Base-by-base conservation (phyloP, 1,284 basidiomycete species). In the Thelephora terrestris region DNA sequence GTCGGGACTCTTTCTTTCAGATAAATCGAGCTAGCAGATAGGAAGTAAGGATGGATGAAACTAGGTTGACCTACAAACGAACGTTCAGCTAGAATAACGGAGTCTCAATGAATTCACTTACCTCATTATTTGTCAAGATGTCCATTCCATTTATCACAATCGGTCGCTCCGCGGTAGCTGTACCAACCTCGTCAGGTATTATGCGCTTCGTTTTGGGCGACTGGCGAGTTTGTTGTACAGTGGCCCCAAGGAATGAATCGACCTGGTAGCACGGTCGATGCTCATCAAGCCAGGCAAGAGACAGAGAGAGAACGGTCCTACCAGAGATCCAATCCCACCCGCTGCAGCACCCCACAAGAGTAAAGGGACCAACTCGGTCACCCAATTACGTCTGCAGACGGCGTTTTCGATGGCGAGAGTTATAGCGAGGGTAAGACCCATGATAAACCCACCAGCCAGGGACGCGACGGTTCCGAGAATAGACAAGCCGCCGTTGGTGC, bases 401-500 rank as follows among this genome's bases (percentile, higher is more conserved):
- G 68, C 56, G 57, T 79, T 87, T 63, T 91, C 85, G 34, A 80
- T 53, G 2, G 78, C 52, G 32, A 95, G 64, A n/a, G 75, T 73
- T 5, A 68, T 47, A 7, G 75, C 75, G 58, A 85, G 74, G 3
- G 77, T 70, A 14, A 74, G 37, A 1, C 87, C 91, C 58, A 94
- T 84, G 2, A 84, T 57, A 1, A 73, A 59, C 1, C 94, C 94
- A 1, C 94, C 94, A 1, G 72, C 60, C 2, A 83, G 65, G 1
- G 88, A 91, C 7, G 84, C 82, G 2, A 78, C 52, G 0, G 89
- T 88, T 7, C 94, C 94, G 40, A 78, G 74, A 0, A 73, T 48
- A 1, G 88, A 88, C 53, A 97, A 75, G 1, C 77, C 94, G 7
- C 94, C 94, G 60, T 98, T 97, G 1, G 94, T 96, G 1, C 94